phyloP scores from a whole-genome alignment of 2,329 filamentous ascomycete species.

The Chaetomium sp. region DNA sequence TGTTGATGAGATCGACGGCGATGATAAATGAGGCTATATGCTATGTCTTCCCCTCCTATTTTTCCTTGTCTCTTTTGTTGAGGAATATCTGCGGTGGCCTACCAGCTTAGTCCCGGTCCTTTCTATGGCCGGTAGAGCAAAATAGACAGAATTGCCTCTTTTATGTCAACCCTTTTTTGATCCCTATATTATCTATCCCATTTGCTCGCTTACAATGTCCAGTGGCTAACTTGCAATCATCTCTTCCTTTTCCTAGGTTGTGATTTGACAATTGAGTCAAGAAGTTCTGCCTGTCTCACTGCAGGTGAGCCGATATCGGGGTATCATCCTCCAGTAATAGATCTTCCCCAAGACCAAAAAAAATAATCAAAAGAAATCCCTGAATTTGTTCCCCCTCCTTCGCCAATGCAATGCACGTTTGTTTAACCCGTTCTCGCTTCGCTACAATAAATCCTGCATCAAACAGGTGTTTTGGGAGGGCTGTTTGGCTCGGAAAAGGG shows the following conservation, averaged over 20 bases:
- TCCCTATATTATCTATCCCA: too few relatives aligned
- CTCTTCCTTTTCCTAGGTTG: constrained; percentile 25
- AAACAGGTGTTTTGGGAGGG: too few relatives aligned
- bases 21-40: too few relatives aligned
- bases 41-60: too few relatives aligned
- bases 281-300: too few relatives aligned
- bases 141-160: constrained; percentile 14
- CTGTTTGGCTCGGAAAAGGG: too few relatives aligned
- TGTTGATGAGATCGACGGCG: neutral
- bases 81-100: constrained; percentile 8
- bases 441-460: too few relatives aligned
- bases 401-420: too few relatives aligned
- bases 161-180: neutral
- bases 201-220: neutral
- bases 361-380: too few relatives aligned
- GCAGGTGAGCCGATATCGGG: neutral
- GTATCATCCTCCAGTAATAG: neutral
- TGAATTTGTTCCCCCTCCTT: too few relatives aligned
- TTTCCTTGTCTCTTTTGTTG: neutral
- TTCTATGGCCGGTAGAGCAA: constrained; percentile 20
- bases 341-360: neutral
- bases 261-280: constrained; percentile 12
- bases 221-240: constrained; percentile 26
- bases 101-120: constrained; percentile 7
- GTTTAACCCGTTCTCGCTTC: too few relatives aligned